Percentiles rank a stretch among this genome's conserved stretches.
These are phyloP conservation scores for Xerocomus brunneocitrinus DNA, from an alignment of 768 basidiomycete genomes.

Conservation along the genomic window DNA sequence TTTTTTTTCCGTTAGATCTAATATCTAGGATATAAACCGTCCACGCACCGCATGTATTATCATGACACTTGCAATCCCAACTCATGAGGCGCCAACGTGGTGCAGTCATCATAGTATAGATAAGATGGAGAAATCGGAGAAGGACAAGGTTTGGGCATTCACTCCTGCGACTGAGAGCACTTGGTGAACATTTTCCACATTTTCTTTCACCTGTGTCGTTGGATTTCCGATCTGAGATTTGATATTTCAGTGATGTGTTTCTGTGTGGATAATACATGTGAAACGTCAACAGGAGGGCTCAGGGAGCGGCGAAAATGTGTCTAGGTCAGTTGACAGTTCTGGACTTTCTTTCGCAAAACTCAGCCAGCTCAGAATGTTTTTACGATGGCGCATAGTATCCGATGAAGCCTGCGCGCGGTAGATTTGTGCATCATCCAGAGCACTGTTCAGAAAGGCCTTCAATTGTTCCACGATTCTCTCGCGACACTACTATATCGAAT, in stretches of 20 bases:
- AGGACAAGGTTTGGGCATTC: too few species aligned
- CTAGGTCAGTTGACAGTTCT: not conserved
- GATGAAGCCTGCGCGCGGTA: constrained; percentile 54
- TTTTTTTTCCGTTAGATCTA: not conserved
- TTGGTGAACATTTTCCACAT: too few species aligned
- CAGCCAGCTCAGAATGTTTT: constrained; percentile 50
- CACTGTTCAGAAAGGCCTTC: constrained; percentile 51
- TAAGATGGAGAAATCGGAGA: too few species aligned
- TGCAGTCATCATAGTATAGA: not conserved
- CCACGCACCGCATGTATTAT: not conserved
- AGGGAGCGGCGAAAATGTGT: too few species aligned
- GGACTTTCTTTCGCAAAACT: not conserved
- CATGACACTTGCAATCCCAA: not conserved
- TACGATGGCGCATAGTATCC: constrained; percentile 51
- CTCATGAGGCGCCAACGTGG: not conserved
- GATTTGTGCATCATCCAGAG: constrained; percentile 53
- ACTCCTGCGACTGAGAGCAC: too few species aligned
- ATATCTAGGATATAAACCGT: not conserved
- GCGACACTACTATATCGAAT: too few species aligned
- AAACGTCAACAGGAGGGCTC: too few species aligned
- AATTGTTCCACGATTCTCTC: too few species aligned
- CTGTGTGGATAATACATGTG: too few species aligned
- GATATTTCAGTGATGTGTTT: too few species aligned
- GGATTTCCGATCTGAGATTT: too few species aligned
- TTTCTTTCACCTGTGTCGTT: too few species aligned